Conservation (phyloP, 306 rosid genomes). For the Pachyrhizus erosus region DNA sequence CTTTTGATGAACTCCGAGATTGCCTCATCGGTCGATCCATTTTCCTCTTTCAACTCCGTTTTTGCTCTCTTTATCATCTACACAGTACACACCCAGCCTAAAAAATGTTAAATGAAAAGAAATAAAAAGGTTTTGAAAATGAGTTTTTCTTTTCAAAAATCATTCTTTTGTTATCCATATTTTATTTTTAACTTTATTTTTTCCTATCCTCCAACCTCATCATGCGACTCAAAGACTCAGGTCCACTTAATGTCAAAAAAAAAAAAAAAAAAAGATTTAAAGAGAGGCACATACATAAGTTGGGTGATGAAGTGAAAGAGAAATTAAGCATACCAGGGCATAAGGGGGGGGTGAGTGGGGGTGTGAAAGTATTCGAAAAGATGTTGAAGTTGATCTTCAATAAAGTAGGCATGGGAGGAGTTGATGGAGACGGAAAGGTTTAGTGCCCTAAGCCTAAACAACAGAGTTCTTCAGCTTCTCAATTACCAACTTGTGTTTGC, state of each 20-base stretch:
- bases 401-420: not conserved
- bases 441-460: not conserved
- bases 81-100: not conserved
- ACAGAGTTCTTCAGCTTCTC: not conserved
- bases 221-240: not conserved
- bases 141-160: too few species aligned
- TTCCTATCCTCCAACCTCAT: not conserved
- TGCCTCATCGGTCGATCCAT: constrained; percentile 39
- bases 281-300: too few species aligned
- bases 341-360: constrained; percentile 41
- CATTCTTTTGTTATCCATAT: too few species aligned
- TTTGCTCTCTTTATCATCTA: constrained; percentile 43
- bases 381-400: constrained; percentile 8
- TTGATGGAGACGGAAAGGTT: not conserved
- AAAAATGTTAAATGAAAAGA: not conserved
- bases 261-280: too few species aligned
- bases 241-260: not conserved
- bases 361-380: constrained; percentile 31
- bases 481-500: not conserved
- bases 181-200: too few species aligned
- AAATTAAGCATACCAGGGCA: not conserved
- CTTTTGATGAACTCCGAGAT: constrained; percentile 31
- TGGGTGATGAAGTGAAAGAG: not conserved
- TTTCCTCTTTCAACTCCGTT: not conserved
- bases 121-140: too few species aligned